phyloP scores from a whole-genome alignment of 2,329 filamentous ascomycete species.

The Berkeleyomyces basicola region DNA sequence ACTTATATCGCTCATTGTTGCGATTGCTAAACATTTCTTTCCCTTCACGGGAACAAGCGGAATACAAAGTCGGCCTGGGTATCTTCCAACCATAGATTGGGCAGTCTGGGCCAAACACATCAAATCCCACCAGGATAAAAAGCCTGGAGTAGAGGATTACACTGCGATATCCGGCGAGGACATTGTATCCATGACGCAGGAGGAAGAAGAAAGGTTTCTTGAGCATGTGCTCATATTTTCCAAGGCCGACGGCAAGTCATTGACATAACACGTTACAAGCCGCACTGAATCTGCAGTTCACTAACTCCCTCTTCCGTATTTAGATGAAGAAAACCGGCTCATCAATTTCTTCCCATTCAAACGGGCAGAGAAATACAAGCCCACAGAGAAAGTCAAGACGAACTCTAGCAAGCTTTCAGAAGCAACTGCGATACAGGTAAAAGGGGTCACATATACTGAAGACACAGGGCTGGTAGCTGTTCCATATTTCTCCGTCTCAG shows the following conservation, averaged over 20 bases:
- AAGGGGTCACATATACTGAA: not conserved
- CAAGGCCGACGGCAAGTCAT: conserved; percentile 3
- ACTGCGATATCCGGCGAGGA: conserved; percentile 42
- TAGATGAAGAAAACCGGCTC: conserved; percentile 1
- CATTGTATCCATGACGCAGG: conserved; percentile 41
- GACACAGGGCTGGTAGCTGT: not conserved
- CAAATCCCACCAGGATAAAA: conserved; percentile 15
- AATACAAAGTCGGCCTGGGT: conserved; percentile 16
- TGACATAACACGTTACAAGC: not conserved
- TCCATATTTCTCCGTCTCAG: conserved; percentile 6
- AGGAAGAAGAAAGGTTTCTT: conserved; percentile 51
- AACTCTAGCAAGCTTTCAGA: not conserved
- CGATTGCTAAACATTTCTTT: conserved; percentile 64
- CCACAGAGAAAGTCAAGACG: not conserved
- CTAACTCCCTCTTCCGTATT: not conserved
- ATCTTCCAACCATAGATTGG: conserved; percentile 46
- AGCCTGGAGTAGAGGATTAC: conserved; percentile 23
- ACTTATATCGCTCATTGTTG: conserved; percentile 51
- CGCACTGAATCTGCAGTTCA: too few relatives aligned
- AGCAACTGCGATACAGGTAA: not conserved
- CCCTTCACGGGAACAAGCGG: conserved; percentile 42
- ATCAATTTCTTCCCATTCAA: conserved; percentile 8
- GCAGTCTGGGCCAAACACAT: conserved; percentile 33
- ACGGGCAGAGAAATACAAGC: not conserved
- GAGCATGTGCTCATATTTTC: conserved; percentile 21